Conservation (phyloP, 192 early-diverging fungal genomes). For the Gryganskiella cystojenkinii region DNA sequence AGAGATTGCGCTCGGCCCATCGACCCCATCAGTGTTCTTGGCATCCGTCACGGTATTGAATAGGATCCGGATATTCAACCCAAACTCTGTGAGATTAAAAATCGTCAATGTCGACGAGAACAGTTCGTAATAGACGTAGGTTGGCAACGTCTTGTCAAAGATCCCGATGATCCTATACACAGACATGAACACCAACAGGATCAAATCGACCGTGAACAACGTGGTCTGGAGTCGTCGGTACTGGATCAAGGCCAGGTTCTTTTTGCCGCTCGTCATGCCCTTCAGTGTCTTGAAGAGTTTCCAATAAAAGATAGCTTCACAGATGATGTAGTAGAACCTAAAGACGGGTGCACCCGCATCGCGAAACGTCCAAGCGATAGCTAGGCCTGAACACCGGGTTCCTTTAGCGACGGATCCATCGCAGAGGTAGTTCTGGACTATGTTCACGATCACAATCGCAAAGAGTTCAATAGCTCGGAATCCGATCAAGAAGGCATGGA, state of each 20-base stretch:
- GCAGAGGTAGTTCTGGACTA: slow-evolving; percentile 37
- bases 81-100: slow-evolving; percentile 52
- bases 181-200: slow-evolving; percentile 46
- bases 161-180: slow-evolving; percentile 44
- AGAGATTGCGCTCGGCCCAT: not conserved
- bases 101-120: slow-evolving; percentile 51
- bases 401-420: slow-evolving; percentile 37
- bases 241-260: slow-evolving; percentile 26
- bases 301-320: slow-evolving; percentile 49
- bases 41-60: slow-evolving; percentile 34
- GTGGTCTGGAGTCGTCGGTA: slow-evolving; percentile 48
- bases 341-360: slow-evolving; percentile 48
- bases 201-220: slow-evolving; percentile 44
- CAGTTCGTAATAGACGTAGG: slow-evolving; percentile 48
- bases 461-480: slow-evolving; percentile 40
- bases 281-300: slow-evolving; percentile 43
- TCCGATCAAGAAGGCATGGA: slow-evolving; percentile 38
- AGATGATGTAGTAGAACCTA: slow-evolving; percentile 48
- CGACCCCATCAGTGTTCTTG: slow-evolving; percentile 1
- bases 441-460: slow-evolving; percentile 37
- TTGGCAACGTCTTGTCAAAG: slow-evolving; percentile 33
- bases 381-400: slow-evolving; percentile 18
- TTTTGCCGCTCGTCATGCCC: slow-evolving; percentile 27
- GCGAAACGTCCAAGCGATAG: slow-evolving; percentile 38
- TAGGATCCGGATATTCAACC: slow-evolving; percentile 44